Evolutionary conservation across 2,329 filamentous ascomycete species (phyloP).

Genomic region (Apiospora malaysiana): DNA sequence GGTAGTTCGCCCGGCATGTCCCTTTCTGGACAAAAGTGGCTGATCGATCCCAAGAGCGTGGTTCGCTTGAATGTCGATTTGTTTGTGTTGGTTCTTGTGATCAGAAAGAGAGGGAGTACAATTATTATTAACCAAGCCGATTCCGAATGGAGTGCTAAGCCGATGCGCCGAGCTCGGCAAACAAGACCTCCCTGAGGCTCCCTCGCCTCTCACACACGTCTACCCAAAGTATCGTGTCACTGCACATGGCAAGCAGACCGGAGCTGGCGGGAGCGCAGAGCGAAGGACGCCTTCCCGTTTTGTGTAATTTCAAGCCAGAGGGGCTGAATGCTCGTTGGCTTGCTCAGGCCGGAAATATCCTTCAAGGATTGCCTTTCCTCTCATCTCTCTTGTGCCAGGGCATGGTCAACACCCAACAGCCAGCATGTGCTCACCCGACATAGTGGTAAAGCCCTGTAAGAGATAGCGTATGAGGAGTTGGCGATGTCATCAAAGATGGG

Average conservation of each 20-base stretch:
- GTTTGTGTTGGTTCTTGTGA: slow-evolving; percentile 13
- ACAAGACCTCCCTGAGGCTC: no score
- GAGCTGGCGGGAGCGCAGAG: background rate
- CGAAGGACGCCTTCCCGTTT: background rate
- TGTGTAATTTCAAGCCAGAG: background rate
- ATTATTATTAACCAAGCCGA: slow-evolving; percentile 3
- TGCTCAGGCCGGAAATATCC: background rate
- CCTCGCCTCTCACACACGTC: background rate
- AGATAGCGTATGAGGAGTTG: background rate
- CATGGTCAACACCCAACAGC: background rate
- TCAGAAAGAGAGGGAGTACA: background rate
- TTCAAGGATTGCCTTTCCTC: background rate
- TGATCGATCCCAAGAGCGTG: slow-evolving; percentile 8
- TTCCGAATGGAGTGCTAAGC: background rate
- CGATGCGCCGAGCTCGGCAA: slow-evolving; percentile 9
- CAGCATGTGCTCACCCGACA: background rate
- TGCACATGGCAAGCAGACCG: background rate
- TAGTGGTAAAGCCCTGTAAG: background rate
- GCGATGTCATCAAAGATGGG: slow-evolving; percentile 12
- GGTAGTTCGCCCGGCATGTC: background rate
- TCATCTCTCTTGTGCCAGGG: background rate
- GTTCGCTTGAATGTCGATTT: background rate
- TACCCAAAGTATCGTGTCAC: background rate
- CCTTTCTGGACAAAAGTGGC: background rate
- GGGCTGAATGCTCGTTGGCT: background rate